Percentiles rank a stretch among this genome's conserved stretches.
These are phyloP conservation scores for Mayamaea pseudoterrestris DNA, from an alignment of 108 stramenopile genomes.

Conservation along the genomic window DNA sequence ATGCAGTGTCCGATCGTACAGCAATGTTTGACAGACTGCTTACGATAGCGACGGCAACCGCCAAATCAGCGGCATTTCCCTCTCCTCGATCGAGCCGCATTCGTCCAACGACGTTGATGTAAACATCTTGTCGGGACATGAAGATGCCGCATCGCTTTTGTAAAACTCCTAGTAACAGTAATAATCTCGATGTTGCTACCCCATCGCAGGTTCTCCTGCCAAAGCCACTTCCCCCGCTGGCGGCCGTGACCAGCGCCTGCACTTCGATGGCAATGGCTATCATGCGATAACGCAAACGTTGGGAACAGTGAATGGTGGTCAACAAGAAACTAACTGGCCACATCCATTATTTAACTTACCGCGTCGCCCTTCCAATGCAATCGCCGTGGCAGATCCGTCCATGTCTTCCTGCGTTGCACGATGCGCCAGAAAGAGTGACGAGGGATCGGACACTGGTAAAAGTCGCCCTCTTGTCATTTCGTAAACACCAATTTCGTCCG, in stretches of 20 bases:
- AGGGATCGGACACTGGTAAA: constrained; percentile 71
- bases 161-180: constrained; percentile 80
- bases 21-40: constrained; percentile 66
- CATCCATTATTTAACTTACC: no score
- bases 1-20: constrained; percentile 84
- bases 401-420: constrained; percentile 39
- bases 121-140: constrained; percentile 62
- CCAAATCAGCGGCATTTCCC: constrained; percentile 63
- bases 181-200: constrained; percentile 55
- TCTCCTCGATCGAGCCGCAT: constrained; percentile 38
- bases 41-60: constrained; percentile 70
- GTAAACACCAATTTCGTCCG: constrained; percentile 83
- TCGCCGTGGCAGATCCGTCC: constrained; percentile 81
- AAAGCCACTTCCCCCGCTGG: constrained; percentile 13
- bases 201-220: constrained; percentile 70
- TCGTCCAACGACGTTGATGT: constrained; percentile 85
- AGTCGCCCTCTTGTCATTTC: constrained; percentile 73
- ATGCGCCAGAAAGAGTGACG: constrained; percentile 55
- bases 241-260: constrained; percentile 33
- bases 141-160: constrained; percentile 79
- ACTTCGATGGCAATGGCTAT: constrained; percentile 76
- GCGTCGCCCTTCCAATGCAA: constrained; percentile 85
- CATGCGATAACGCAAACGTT: no score
- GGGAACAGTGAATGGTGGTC: no score
- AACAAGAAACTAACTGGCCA: no score